Conservation (phyloP, 163 green algal species). For the Chlorella variabilis region DNA sequence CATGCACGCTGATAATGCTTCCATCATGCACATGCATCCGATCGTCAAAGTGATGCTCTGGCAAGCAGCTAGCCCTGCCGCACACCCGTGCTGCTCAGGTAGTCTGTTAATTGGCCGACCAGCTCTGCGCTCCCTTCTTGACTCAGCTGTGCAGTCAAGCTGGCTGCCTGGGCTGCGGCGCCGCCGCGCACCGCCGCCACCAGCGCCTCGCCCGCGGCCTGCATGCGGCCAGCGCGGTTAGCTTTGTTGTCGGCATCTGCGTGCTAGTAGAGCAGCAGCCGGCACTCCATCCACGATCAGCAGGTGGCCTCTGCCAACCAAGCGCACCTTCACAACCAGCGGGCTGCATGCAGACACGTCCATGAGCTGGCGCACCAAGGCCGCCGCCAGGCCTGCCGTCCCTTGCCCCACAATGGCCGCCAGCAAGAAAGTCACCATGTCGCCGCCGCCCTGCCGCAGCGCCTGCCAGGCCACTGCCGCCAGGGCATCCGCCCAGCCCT, state of each 20-base stretch:
- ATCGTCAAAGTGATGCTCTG: too few relatives aligned
- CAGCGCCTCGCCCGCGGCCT: background rate
- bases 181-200: background rate
- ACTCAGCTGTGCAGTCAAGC: too few relatives aligned
- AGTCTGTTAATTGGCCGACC: too few relatives aligned
- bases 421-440: background rate
- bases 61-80: too few relatives aligned
- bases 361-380: background rate
- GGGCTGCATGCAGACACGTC: background rate
- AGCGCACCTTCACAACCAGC: background rate
- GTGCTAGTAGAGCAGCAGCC: too few relatives aligned
- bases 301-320: too few relatives aligned
- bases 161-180: background rate
- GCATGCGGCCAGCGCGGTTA: background rate
- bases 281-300: too few relatives aligned
- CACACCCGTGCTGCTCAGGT: too few relatives aligned
- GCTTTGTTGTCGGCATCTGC: background rate
- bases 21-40: too few relatives aligned
- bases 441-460: background rate
- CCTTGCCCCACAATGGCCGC: background rate
- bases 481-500: background rate
- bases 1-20: too few relatives aligned
- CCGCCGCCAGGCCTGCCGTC: background rate
- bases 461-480: background rate
- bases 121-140: too few relatives aligned